These are phyloP conservation scores for Lotmaria passim DNA, from an alignment of 208 protist species.

Conservation along the genomic window DNA sequence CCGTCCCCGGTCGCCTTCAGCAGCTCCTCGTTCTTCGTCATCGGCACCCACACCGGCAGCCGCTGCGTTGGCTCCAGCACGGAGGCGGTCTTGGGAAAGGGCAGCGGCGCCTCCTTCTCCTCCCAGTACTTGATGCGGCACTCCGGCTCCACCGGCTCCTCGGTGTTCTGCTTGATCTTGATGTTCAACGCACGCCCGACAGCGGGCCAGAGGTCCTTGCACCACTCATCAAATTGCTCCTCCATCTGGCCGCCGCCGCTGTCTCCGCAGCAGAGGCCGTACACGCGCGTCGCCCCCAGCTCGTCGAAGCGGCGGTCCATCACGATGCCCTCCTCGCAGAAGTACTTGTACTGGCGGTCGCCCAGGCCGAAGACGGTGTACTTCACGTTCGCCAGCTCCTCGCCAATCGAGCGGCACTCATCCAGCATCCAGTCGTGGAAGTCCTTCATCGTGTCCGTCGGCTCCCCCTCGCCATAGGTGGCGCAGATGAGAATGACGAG, in stretches of 20 bases:
- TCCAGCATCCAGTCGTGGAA: conserved; percentile 90
- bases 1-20: conserved; percentile 39
- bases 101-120: conserved; percentile 66
- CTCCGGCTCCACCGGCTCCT: conserved; percentile 82
- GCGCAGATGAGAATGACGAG: conserved; percentile 84
- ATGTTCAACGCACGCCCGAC: conserved; percentile 80
- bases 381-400: conserved; percentile 74
- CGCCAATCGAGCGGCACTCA: conserved; percentile 46
- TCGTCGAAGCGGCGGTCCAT: conserved; percentile 90
- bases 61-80: conserved; percentile 89
- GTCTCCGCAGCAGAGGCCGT: conserved; percentile 80
- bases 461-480: conserved; percentile 93
- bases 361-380: conserved; percentile 92
- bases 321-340: conserved; percentile 84
- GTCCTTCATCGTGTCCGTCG: conserved; percentile 89
- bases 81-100: conserved; percentile 89
- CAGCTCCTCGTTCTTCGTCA: conserved; percentile 79
- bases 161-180: conserved; percentile 54
- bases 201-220: conserved; percentile 81
- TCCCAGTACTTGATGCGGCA: conserved; percentile 88
- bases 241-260: conserved; percentile 81
- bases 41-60: conserved; percentile 79
- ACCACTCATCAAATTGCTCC: conserved; percentile 89
- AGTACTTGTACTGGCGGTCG: conserved; percentile 91
- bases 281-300: conserved; percentile 86